phyloP scores from a whole-genome alignment of 768 basidiomycete species.

The Collybia sordida region DNA sequence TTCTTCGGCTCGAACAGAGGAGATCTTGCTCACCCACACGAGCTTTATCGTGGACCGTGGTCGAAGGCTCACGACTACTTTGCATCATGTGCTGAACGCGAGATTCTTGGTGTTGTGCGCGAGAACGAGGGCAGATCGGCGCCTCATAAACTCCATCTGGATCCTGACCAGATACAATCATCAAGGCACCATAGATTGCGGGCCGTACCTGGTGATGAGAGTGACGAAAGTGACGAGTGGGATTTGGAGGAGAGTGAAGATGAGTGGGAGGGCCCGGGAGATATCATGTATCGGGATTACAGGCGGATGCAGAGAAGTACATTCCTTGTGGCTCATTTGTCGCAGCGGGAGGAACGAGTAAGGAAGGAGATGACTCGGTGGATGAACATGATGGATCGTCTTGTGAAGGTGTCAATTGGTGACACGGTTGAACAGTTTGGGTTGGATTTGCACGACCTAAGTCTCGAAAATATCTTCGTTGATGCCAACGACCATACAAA shows the following conservation, averaged over 20 bases:
- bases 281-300: conserved; percentile 81
- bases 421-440: conserved; percentile 59
- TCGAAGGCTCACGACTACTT: conserved; percentile 58
- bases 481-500: conserved; percentile 63
- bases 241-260: conserved; percentile 78
- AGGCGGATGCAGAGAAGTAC: conserved; percentile 78
- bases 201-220: conserved; percentile 70
- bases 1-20: conserved; percentile 87
- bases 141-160: conserved; percentile 76
- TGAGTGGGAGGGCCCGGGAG: conserved; percentile 77
- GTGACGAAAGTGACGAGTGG: conserved; percentile 79
- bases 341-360: conserved; percentile 61
- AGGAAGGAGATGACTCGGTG: conserved; percentile 72
- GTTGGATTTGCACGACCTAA: conserved; percentile 84
- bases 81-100: conserved; percentile 65
- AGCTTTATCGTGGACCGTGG: conserved; percentile 85
- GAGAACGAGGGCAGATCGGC: conserved; percentile 80
- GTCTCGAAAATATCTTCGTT: conserved; percentile 83
- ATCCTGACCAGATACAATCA: conserved; percentile 72
- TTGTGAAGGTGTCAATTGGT: conserved; percentile 31
- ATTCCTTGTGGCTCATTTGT: conserved; percentile 72
- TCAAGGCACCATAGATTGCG: conserved; percentile 69
- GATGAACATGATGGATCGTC: conserved; percentile 63
- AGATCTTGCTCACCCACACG: conserved; percentile 62
- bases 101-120: conserved; percentile 67